A percentile compares a stretch with the other conserved stretches of the same genome.
These are phyloP conservation scores for Phaseolus lunatus DNA, from an alignment of 306 rosid genomes.

Conservation along the genomic window DNA sequence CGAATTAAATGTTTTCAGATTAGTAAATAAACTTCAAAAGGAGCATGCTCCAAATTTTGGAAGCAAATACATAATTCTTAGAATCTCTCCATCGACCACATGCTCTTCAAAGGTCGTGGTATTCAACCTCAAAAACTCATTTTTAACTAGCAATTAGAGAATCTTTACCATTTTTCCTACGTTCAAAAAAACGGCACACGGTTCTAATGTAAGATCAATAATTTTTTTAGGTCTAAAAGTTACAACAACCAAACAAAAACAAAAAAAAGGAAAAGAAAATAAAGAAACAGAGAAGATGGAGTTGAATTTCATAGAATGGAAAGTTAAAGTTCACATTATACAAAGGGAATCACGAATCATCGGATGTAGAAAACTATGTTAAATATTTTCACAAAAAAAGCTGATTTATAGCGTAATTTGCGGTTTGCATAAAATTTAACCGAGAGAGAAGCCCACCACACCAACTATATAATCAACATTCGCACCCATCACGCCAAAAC, in stretches of 20 bases:
- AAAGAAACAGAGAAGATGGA: neutral
- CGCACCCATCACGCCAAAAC: slow-evolving; percentile 19
- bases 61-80: slow-evolving; percentile 13
- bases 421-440: slow-evolving; percentile 3
- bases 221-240: neutral
- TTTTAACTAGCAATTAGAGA: slow-evolving; percentile 1
- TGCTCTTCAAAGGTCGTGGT: neutral
- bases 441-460: slow-evolving; percentile 21
- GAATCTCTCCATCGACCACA: neutral
- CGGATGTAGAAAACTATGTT: neutral
- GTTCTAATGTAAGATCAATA: slow-evolving; percentile 13
- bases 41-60: slow-evolving; percentile 19
- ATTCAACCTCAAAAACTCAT: slow-evolving; percentile 3
- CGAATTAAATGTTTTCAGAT: slow-evolving; percentile 26
- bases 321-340: neutral
- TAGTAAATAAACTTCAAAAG: slow-evolving; percentile 24
- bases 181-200: slow-evolving; percentile 16
- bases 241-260: neutral
- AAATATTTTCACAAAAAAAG: slow-evolving; percentile 10
- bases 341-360: slow-evolving; percentile 17
- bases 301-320: neutral
- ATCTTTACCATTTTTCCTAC: neutral
- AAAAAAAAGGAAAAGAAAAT: too few species aligned
- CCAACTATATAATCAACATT: neutral
- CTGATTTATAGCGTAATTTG: slow-evolving; percentile 10